phyloP scores from a whole-genome alignment of 805 yeast genomes.

The Suhomyces xylopsoci region DNA sequence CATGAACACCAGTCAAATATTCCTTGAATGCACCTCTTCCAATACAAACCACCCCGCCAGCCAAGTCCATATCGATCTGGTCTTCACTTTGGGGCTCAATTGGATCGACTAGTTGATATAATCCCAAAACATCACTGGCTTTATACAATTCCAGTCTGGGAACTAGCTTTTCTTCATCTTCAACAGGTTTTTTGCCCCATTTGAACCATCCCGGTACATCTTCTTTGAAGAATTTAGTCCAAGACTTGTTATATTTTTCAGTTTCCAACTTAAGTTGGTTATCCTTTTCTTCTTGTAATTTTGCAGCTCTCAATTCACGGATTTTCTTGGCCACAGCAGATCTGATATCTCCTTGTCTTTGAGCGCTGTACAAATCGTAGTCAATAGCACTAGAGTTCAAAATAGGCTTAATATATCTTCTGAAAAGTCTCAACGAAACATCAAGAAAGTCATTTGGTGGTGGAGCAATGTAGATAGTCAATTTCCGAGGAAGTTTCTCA shows the following conservation, averaged over 20 bases:
- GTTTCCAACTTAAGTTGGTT: conserved; percentile 1
- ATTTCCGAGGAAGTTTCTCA: conserved; percentile 62
- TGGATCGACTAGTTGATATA: conserved; percentile 38
- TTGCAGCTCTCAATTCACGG: conserved; percentile 58
- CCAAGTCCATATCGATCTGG: conserved; percentile 39
- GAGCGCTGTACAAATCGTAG: conserved; percentile 71
- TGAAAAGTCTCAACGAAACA: conserved; percentile 67
- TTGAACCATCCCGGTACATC: conserved; percentile 15
- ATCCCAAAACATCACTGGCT: conserved; percentile 54
- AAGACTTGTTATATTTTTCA: conserved; percentile 18
- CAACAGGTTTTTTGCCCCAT: conserved; percentile 16
- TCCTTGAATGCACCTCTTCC: conserved; percentile 98
- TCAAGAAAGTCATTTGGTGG: conserved; percentile 91
- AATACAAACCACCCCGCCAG: conserved; percentile 86
- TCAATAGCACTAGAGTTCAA: conserved; percentile 82
- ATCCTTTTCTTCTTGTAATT: conserved; percentile 10
- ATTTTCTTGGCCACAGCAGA: conserved; percentile 77
- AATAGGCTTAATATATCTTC: conserved; percentile 80
- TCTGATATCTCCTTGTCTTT: conserved; percentile 87
- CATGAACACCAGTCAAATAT: conserved; percentile 85
- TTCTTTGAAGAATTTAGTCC: conserved; percentile 25
- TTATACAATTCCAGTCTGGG: conserved; percentile 37
- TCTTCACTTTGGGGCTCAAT: conserved; percentile 46
- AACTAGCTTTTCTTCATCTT: conserved; percentile 23
- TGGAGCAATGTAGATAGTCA: conserved; percentile 87